Base-by-base conservation (phyloP, 768 basidiomycete species). In the Paxillus involutus region DNA sequence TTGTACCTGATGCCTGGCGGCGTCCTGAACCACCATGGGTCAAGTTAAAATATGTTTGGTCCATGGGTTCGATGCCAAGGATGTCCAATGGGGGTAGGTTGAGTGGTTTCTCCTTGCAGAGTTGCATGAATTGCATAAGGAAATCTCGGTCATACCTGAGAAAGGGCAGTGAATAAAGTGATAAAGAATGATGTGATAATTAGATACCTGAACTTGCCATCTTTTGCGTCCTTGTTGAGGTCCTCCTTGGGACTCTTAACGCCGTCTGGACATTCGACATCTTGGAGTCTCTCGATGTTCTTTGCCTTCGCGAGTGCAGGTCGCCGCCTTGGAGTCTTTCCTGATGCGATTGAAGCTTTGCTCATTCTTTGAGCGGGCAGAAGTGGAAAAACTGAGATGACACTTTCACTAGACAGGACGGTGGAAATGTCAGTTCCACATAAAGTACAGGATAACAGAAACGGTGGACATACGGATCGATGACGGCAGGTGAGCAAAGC, bases 51-150 rank as follows among this genome's bases (percentile, higher is more conserved):
- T 75, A 55, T 45, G 75, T 57, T 63, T 85, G 79, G 62, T 86
- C 82, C 26, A 80, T 77, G 11, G 91, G 88, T 64, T 94, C 93
- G 49, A 98, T 83, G 51, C 96, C 96, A 63, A 98, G 88, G 10
- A 89, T 87, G 59, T 94, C 93, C 51, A 98, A 81, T 56, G 92
- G 84, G 39, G 94, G 93, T 29, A 98, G 85, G 51, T 82, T 79
- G 50, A 91, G 93, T 3, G 97, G 96, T 72, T 94, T 95, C 75
- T 98, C 96, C 71, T 85, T 91, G 80, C 96, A 99, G 56, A 96
- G 74, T 24, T 75, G 73, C 91, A 97, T 94, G 76, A 99, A 99
- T 68, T 99, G 96, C 55, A 99, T 73, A 24, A 99, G 81, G 84
- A 99, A 99, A 19, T 95, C 93, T n/a, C n/a, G n/a, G n/a, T n/a